Percentiles rank a stretch among this genome's conserved stretches.
These are phyloP conservation scores for Erodium moschatum DNA, from an alignment of 441 rosid species.

Conservation along the genomic window DNA sequence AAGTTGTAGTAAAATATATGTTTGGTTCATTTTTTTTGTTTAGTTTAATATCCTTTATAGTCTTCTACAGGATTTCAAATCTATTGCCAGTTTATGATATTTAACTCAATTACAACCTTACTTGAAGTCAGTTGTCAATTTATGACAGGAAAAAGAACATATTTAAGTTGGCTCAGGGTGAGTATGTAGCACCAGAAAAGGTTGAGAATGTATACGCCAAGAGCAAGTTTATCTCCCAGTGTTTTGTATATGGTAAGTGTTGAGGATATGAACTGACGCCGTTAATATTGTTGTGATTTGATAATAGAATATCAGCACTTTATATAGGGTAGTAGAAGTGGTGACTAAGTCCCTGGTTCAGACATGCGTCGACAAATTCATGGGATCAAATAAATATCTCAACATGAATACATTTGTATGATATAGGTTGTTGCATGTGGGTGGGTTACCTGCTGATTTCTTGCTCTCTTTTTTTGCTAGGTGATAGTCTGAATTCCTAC, in stretches of 20 bases:
- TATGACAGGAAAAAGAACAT: conserved; percentile 84
- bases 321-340: too few relatives aligned
- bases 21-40: not conserved
- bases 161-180: conserved; percentile 95
- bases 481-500: conserved; percentile 86
- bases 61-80: not conserved
- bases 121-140: not conserved
- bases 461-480: conserved; percentile 28
- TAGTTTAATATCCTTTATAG: not conserved
- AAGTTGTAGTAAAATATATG: not conserved
- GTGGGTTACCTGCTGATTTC: conserved; percentile 17
- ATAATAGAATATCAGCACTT: too few relatives aligned
- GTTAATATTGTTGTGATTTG: too few relatives aligned
- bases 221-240: conserved; percentile 69
- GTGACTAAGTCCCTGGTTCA: too few relatives aligned
- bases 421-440: too few relatives aligned
- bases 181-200: conserved; percentile 97
- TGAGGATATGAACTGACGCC: too few relatives aligned
- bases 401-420: too few relatives aligned
- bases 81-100: not conserved
- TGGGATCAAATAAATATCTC: too few relatives aligned
- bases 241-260: conserved; percentile 72
- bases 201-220: conserved; percentile 90
- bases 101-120: not conserved
- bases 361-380: too few relatives aligned